Evolutionary conservation across 805 yeast species (phyloP).

Genomic region (Ogataea kodamae): DNA sequence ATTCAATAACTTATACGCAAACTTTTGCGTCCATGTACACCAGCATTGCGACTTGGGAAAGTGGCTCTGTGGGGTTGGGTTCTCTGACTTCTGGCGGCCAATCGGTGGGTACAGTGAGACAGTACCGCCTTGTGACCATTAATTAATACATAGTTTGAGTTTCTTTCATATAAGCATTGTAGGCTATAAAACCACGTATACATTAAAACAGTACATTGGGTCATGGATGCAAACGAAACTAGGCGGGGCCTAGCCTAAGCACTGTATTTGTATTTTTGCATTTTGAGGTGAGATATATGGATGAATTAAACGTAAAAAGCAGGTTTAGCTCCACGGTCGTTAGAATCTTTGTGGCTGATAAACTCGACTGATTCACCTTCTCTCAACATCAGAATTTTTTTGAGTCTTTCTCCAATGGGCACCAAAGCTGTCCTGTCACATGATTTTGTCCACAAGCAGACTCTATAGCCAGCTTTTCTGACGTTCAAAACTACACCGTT

Average conservation of each 20-base stretch:
- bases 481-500: constrained; percentile 91
- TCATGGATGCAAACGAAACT: constrained; percentile 13
- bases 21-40: constrained; percentile 42
- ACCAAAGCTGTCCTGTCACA: constrained; percentile 59
- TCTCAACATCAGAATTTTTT: constrained; percentile 73
- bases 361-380: constrained; percentile 80
- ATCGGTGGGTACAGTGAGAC: constrained; percentile 55
- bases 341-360: constrained; percentile 56
- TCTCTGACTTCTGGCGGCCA: constrained; percentile 47
- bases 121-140: constrained; percentile 41
- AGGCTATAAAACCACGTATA: constrained; percentile 10
- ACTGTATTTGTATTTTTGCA: constrained; percentile 9
- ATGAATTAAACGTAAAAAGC: constrained; percentile 17
- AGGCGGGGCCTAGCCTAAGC: constrained; percentile 6
- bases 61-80: constrained; percentile 80
- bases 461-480: constrained; percentile 76
- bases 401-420: constrained; percentile 82
- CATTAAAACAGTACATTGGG: constrained; percentile 13
- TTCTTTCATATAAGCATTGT: constrained; percentile 9
- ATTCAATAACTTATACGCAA: constrained; percentile 50
- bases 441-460: constrained; percentile 92
- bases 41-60: constrained; percentile 42
- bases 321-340: constrained; percentile 30
- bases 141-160: background rate
- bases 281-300: constrained; percentile 1